Conservation (phyloP, 2,329 filamentous ascomycete genomes). For the Rutstroemia sp. region DNA sequence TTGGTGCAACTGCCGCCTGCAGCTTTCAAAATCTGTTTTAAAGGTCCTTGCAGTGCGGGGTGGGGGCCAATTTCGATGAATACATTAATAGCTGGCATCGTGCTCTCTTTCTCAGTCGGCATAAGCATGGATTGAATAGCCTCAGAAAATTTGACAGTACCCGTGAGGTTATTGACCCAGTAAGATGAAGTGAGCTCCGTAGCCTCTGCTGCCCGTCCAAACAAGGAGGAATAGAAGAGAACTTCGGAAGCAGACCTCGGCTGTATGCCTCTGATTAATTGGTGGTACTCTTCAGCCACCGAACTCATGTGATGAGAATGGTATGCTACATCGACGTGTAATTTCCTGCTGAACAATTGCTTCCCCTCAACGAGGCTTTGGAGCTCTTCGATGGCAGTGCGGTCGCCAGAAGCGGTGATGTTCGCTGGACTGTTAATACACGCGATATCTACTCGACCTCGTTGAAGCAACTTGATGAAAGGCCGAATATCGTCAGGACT, state of each 20-base stretch:
- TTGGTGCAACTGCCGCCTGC: slow-evolving; percentile 36
- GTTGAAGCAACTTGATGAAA: slow-evolving; percentile 27
- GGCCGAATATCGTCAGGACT: slow-evolving; percentile 26
- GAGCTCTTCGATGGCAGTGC: slow-evolving; percentile 24
- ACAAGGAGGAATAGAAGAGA: slow-evolving; percentile 18
- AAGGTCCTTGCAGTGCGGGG: slow-evolving; percentile 30
- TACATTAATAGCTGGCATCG: slow-evolving; percentile 13
- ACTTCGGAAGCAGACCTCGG: slow-evolving; percentile 4
- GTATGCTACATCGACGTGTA: slow-evolving; percentile 28
- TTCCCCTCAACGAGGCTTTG: slow-evolving; percentile 21
- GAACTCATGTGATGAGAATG: slow-evolving; percentile 30
- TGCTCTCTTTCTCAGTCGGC: slow-evolving; percentile 9
- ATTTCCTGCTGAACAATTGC: slow-evolving; percentile 24
- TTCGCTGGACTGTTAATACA: slow-evolving; percentile 29
- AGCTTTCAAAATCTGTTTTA: slow-evolving; percentile 32
- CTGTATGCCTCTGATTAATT: slow-evolving; percentile 12
- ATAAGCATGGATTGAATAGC: slow-evolving; percentile 30
- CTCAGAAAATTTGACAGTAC: slow-evolving; percentile 37
- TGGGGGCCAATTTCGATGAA: slow-evolving; percentile 21
- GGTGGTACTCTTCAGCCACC: slow-evolving; percentile 23
- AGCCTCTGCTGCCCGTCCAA: slow-evolving; percentile 19
- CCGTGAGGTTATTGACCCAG: slow-evolving; percentile 41
- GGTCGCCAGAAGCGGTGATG: slow-evolving; percentile 28
- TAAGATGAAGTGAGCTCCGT: slow-evolving; percentile 32
- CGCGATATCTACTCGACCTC: slow-evolving; percentile 29